A percentile compares a stretch with the other conserved stretches of the same genome.
Evolutionary conservation across 139 green algal species (phyloP).

Genomic region (Picochlorum sp.): DNA sequence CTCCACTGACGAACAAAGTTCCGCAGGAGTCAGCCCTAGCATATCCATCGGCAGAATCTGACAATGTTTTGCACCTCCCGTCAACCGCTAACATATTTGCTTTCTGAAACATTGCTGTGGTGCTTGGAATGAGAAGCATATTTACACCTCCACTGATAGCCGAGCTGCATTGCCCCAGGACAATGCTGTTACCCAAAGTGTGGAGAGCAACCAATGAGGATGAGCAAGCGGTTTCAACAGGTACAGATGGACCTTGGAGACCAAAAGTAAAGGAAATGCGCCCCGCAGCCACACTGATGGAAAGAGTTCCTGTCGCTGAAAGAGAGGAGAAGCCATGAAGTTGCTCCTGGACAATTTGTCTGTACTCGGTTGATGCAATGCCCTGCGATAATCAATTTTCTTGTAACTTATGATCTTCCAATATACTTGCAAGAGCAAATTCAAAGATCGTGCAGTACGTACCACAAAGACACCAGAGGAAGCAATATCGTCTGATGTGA

Average conservation of each 20-base stretch:
- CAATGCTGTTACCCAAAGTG: slow-evolving; percentile 38
- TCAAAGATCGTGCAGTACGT: no score
- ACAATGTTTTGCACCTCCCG: slow-evolving; percentile 76
- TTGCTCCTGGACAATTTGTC: slow-evolving; percentile 6
- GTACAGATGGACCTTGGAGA: slow-evolving; percentile 39
- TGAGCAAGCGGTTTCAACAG: slow-evolving; percentile 40
- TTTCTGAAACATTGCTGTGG: slow-evolving; percentile 54
- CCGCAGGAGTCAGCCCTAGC: slow-evolving; percentile 14
- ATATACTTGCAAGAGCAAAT: no score
- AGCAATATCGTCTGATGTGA: neutral
- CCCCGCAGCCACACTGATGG: slow-evolving; percentile 54
- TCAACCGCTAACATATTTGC: slow-evolving; percentile 68
- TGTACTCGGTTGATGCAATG: slow-evolving; percentile 7
- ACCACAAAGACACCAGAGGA: slow-evolving; percentile 4
- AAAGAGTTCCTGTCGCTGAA: slow-evolving; percentile 56
- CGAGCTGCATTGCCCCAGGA: slow-evolving; percentile 27
- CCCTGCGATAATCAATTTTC: no score
- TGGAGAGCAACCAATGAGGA: slow-evolving; percentile 37
- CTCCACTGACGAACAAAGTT: neutral
- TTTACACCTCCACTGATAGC: slow-evolving; percentile 56
- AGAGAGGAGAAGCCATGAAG: slow-evolving; percentile 39
- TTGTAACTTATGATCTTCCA: no score
- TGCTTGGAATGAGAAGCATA: slow-evolving; percentile 51
- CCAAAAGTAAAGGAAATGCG: slow-evolving; percentile 48
- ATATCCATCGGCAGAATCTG: slow-evolving; percentile 49